Percentiles rank a stretch among this genome's conserved stretches.
Evolutionary conservation across 495 filamentous ascomycete species (phyloP).

Genomic region (Staphylotrichum tortipilum): DNA sequence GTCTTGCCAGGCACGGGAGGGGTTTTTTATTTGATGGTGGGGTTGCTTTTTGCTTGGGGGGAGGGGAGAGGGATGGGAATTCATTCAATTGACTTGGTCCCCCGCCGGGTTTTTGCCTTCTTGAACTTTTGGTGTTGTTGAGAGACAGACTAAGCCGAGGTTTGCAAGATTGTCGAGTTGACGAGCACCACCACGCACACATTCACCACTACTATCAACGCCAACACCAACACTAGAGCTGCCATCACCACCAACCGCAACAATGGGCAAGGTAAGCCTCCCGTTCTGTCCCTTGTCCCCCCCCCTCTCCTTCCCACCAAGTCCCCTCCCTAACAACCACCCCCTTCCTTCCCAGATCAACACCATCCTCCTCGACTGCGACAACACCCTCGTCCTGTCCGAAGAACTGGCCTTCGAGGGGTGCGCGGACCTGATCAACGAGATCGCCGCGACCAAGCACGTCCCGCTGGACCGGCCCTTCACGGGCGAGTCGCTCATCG

Average conservation of each 20-base stretch:
- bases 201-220: too few species aligned
- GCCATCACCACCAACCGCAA: constrained; percentile 1
- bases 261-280: constrained; percentile 11
- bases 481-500: constrained; percentile 68
- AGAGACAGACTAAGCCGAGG: too few species aligned
- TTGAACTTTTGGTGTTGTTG: too few species aligned
- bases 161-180: too few species aligned
- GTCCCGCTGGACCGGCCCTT: constrained; percentile 55
- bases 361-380: constrained; percentile 82
- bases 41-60: background rate
- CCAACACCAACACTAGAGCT: too few species aligned
- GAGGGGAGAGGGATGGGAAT: background rate
- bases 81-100: background rate
- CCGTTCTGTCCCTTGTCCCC: background rate
- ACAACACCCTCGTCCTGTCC: constrained; percentile 94
- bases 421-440: constrained; percentile 86
- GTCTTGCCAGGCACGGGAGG: background rate
- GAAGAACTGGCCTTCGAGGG: constrained; percentile 90
- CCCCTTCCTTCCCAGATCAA: constrained; percentile 25
- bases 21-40: background rate
- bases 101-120: too few species aligned
- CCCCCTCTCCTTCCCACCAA: background rate
- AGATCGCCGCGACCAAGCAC: constrained; percentile 63
- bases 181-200: too few species aligned
- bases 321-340: background rate